Conservation (phyloP, 768 basidiomycete species). For the Boletus vermiculosoides region DNA sequence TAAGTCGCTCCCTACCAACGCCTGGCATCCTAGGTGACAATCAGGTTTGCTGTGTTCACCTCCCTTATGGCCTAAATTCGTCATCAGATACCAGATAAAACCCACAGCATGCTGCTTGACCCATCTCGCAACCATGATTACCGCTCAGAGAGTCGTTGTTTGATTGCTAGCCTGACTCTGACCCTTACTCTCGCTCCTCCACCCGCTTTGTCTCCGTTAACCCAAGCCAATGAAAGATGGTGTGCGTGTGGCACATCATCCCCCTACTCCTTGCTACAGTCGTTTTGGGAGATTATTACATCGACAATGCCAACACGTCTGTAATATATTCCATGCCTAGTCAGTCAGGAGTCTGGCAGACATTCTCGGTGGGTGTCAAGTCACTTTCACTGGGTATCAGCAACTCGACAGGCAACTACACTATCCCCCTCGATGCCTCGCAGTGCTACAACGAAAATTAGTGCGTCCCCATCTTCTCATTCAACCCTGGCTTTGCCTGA, state of each 20-base stretch:
- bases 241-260: not conserved
- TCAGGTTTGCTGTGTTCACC: conserved; percentile 4
- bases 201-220: not conserved
- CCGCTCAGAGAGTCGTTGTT: not conserved
- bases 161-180: not conserved
- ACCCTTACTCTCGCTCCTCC: not conserved
- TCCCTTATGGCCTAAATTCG: not conserved
- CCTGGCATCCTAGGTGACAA: not conserved
- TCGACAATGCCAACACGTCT: conserved; percentile 26
- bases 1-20: not conserved
- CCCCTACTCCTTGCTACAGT: conserved; percentile 13
- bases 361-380: not conserved
- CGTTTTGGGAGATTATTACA: conserved; percentile 21
- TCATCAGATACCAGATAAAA: not conserved
- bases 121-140: not conserved
- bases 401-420: conserved; percentile 22
- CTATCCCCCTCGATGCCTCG: conserved; percentile 16
- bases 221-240: conserved; percentile 3
- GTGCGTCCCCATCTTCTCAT: conserved; percentile 9
- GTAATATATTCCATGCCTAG: conserved; percentile 18
- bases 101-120: not conserved
- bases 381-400: conserved; percentile 3
- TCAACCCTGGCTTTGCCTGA: not conserved
- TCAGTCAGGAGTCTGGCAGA: conserved; percentile 15
- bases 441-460: conserved; percentile 27